A percentile compares a stretch with the other conserved stretches of the same genome.
These are phyloP conservation scores for Furcasterigmium furcatum DNA, from an alignment of 2,329 filamentous ascomycete genomes.

Conservation along the genomic window DNA sequence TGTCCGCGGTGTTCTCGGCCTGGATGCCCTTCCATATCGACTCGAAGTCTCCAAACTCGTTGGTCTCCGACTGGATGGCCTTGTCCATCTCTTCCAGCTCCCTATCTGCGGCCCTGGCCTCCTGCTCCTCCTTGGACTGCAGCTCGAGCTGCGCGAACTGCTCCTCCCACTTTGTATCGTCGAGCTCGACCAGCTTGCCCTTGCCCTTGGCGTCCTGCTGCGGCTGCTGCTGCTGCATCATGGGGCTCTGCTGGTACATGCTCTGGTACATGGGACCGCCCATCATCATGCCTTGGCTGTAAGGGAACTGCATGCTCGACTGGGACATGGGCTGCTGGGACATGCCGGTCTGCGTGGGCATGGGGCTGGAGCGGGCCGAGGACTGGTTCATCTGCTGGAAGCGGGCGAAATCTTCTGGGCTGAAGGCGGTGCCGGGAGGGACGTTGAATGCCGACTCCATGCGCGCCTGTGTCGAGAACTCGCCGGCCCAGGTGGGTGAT, in stretches of 20 bases:
- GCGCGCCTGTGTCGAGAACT: conserved; percentile 55
- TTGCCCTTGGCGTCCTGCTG: conserved; percentile 68
- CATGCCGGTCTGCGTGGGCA: conserved; percentile 39
- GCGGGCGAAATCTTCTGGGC: conserved; percentile 78
- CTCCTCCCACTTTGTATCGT: conserved; percentile 93
- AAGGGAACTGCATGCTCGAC: neutral
- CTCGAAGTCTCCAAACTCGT: conserved; percentile 84
- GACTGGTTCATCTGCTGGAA: conserved; percentile 72
- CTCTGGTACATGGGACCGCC: conserved; percentile 52
- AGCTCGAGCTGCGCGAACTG: conserved; percentile 89
- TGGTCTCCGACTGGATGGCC: conserved; percentile 63
- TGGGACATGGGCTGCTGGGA: conserved; percentile 51
- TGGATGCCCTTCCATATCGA: conserved; percentile 82
- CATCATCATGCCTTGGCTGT: conserved; percentile 44
- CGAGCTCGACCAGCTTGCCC: conserved; percentile 89
- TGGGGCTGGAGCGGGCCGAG: conserved; percentile 50
- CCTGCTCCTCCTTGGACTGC: conserved; percentile 52
- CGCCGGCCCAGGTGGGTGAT: conserved; percentile 52
- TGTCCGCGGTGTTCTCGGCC: conserved; percentile 68
- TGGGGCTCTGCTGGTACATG: conserved; percentile 52
- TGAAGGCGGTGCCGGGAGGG: conserved; percentile 63
- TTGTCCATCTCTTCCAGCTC: conserved; percentile 86
- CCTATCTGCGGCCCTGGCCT: conserved; percentile 63
- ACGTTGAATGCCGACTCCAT: conserved; percentile 71
- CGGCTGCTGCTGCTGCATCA: conserved; percentile 48